Conservation (phyloP, 192 early-diverging fungal species). For the Gryganskiella cystojenkinii region DNA sequence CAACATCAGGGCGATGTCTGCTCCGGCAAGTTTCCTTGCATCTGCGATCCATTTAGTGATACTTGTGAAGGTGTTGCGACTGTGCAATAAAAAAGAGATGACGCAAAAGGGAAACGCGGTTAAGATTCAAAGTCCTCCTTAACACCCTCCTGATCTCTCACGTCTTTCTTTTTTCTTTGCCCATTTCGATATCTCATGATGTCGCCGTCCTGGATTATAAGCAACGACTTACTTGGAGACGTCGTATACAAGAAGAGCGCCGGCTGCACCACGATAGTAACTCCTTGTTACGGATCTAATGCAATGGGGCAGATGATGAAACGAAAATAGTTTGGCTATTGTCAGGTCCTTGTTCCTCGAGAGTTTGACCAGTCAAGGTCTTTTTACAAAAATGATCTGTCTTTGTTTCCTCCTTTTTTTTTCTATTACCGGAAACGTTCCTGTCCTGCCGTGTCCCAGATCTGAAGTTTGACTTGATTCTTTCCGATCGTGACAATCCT, state of each 20-base stretch:
- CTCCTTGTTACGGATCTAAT: constrained; percentile 79
- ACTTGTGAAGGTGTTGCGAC: constrained; percentile 68
- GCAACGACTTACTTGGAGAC: constrained; percentile 68
- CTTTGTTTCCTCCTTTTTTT: too few species aligned
- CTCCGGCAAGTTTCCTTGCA: constrained; percentile 70
- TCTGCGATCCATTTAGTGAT: constrained; percentile 76
- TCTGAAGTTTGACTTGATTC: constrained; percentile 76
- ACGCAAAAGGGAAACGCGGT: background rate
- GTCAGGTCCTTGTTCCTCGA: background rate
- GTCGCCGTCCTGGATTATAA: background rate
- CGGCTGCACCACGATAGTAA: constrained; percentile 85
- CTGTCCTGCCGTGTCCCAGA: constrained; percentile 84
- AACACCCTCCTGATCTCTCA: background rate
- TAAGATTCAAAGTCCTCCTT: constrained; percentile 38
- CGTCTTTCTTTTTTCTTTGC: background rate
- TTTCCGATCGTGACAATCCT: constrained; percentile 73
- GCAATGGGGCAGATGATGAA: constrained; percentile 12
- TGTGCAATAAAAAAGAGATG: constrained; percentile 18
- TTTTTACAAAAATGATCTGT: too few species aligned
- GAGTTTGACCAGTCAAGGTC: background rate
- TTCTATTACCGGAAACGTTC: constrained; percentile 61
- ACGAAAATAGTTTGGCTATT: too few species aligned
- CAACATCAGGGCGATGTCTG: constrained; percentile 73
- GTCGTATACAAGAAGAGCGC: constrained; percentile 84
- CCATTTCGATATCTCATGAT: background rate